Conservation (phyloP, 768 basidiomycete genomes). For the Mrakia hoshinonis region DNA sequence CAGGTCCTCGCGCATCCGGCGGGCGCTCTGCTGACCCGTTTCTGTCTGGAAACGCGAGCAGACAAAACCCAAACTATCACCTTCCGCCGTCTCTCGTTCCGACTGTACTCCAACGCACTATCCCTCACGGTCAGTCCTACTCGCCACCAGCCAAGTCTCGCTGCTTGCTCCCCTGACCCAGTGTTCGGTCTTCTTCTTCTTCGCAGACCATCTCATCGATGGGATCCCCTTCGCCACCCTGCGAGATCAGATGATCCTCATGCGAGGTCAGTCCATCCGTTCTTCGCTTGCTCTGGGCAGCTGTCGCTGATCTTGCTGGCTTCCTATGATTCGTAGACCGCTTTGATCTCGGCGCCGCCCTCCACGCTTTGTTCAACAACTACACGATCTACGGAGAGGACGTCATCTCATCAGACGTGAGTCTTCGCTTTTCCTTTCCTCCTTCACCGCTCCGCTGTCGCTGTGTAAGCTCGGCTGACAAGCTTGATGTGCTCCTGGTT, state of each 20-base stretch:
- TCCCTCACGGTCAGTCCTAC: conserved; percentile 16
- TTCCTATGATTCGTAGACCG: not conserved
- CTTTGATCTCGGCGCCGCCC: conserved; percentile 22
- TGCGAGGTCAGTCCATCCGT: conserved; percentile 12
- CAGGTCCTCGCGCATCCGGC: not conserved
- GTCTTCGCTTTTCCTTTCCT: too few relatives aligned
- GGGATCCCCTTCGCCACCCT: conserved; percentile 17
- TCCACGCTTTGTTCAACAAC: conserved; percentile 8
- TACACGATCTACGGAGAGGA: conserved; percentile 19
- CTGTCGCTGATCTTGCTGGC: too few relatives aligned
- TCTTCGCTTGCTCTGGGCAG: not conserved
- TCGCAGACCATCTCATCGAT: conserved; percentile 20
- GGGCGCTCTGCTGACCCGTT: not conserved
- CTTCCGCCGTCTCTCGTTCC: conserved; percentile 25
- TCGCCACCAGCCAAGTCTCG: not conserved
- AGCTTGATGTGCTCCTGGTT: too few relatives aligned
- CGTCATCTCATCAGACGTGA: not conserved
- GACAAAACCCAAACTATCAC: conserved; percentile 21
- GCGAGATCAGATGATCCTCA: conserved; percentile 12
- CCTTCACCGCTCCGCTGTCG: too few relatives aligned
- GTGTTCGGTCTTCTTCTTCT: not conserved
- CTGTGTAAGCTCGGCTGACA: too few relatives aligned
- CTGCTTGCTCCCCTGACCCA: not conserved
- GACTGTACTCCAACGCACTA: conserved; percentile 16
- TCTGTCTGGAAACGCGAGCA: not conserved